Conservation (phyloP, 208 protist species). For the Trichomonas gallinae region DNA sequence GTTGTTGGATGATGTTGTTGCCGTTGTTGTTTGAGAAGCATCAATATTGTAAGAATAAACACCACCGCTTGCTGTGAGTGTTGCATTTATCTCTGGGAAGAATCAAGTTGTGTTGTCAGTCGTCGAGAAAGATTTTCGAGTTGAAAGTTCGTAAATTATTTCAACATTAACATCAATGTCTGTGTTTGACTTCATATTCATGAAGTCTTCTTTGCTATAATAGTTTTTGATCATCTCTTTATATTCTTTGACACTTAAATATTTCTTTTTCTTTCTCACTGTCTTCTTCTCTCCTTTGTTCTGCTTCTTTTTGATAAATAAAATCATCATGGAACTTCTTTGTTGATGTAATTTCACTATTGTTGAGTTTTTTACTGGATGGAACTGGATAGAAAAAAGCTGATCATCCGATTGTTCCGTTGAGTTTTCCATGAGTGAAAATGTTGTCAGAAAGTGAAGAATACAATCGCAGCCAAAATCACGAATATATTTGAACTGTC, state of each 20-base stretch:
- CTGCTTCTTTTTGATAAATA: too few relatives aligned
- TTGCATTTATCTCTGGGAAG: not conserved
- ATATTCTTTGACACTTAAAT: not conserved
- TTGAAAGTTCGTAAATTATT: not conserved
- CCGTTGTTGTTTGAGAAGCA: too few relatives aligned
- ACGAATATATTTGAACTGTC: not conserved
- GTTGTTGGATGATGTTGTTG: too few relatives aligned
- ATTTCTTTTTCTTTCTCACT: not conserved
- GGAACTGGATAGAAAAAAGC: not conserved
- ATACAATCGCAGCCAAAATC: not conserved
- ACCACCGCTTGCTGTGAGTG: not conserved
- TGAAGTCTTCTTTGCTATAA: not conserved
- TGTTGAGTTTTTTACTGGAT: not conserved
- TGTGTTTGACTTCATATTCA: not conserved
- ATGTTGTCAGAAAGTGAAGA: not conserved
- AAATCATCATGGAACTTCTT: too few relatives aligned
- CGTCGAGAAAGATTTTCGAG: not conserved
- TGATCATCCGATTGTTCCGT: not conserved
- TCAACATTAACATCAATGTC: not conserved
- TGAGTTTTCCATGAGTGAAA: not conserved
- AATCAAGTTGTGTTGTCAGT: not conserved
- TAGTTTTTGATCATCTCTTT: not conserved
- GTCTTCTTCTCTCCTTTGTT: too few relatives aligned
- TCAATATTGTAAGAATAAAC: not conserved
- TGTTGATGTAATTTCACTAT: too few relatives aligned